Evolutionary conservation across 768 basidiomycete genomes (phyloP), one percentile per base, ranked within the genome.

Genomic region (Termitomyces sp.): DNA sequence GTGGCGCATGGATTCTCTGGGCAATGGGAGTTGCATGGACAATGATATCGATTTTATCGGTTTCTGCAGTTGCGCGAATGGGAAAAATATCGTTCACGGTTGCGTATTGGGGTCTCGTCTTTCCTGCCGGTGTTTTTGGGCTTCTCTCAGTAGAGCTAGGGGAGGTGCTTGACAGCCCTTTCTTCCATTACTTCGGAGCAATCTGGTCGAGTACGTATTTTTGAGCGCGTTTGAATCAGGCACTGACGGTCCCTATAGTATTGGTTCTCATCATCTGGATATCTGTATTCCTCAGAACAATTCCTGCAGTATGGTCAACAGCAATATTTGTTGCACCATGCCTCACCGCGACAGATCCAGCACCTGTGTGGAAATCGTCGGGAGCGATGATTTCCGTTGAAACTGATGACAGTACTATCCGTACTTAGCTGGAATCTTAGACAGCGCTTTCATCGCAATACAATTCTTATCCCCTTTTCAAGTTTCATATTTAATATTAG

Each of bases 1-100:
- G 74, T 64, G 68, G 67, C 6, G 75, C 80, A 2, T 81, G 74
- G 65, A 60, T 73, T 23, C 65, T 83, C 10, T 83, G 80, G 78
- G 77, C 78, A n/a, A 75, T 83, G 70, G 81, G 80, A 1, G 69
- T 81, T 51, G 74, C 76, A 41, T 82, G 82, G 81, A 69, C 78
- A 45, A 55, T 70, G 50, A 70, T 82, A 19, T 75, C 79, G 2
- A 35, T 76, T n/a, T 65, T 70, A 53, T 75, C 75, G 8, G 70
- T 81, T 28, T 64, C 67, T 53, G 67, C 64, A 37, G 70, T 72
- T 19, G 12, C 68, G 17, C 68, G 58, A 54, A 59, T 67, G 43
- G 61, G 71, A n/a, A 60, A 63, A n/a, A 55, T 81, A 5, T 70
- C 71, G 0, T 82, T 83, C 59, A 68, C 73, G 7, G 60, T 83